Conservation (phyloP, 371 early-diverging fungal species). For the Lichtheimia corymbifera region DNA sequence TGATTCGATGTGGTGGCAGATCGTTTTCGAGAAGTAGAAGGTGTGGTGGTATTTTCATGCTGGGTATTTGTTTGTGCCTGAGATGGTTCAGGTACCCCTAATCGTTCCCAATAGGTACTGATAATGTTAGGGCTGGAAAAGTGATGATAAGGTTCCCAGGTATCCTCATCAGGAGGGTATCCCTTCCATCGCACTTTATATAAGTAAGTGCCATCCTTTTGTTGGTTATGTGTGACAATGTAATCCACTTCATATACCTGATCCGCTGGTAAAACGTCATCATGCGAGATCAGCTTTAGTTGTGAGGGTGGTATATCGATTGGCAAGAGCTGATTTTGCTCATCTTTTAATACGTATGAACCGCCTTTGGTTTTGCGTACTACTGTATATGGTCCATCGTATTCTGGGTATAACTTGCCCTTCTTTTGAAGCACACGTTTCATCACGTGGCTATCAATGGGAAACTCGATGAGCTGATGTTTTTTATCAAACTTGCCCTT, state of each 20-base stretch:
- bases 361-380: too few species aligned
- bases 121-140: conserved; percentile 13
- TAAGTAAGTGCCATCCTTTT: background rate
- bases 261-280: background rate
- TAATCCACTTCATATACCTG: conserved; percentile 8
- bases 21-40: too few species aligned
- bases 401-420: too few species aligned
- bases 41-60: too few species aligned
- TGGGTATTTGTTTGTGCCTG: background rate
- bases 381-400: too few species aligned
- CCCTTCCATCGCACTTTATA: conserved; percentile 7
- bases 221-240: conserved; percentile 6
- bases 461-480: too few species aligned
- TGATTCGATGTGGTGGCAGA: too few species aligned
- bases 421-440: too few species aligned
- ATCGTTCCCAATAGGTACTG: conserved; percentile 12
- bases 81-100: background rate
- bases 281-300: background rate
- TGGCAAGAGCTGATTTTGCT: background rate
- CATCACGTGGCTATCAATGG: too few species aligned
- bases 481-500: too few species aligned
- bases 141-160: conserved; percentile 3
- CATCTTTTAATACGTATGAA: too few species aligned
- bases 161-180: conserved; percentile 1
- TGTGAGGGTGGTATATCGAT: conserved; percentile 7